Evolutionary conservation across 2,329 filamentous ascomycete genomes (phyloP), one percentile per base, ranked within the genome.

Genomic region (Penicillium sp.): DNA sequence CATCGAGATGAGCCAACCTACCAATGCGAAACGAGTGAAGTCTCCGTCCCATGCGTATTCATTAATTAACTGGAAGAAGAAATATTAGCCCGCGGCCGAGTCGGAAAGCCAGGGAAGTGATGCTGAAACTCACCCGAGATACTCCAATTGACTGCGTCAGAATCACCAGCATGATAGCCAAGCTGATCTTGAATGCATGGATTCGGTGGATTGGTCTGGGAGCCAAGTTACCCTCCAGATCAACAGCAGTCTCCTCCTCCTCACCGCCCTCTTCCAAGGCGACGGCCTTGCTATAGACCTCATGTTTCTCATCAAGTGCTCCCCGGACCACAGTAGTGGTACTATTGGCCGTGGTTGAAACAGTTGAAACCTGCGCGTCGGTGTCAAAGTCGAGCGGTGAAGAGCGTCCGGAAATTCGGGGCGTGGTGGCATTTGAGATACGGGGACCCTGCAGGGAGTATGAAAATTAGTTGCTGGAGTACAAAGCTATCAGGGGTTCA

Each of bases 241-340:
- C 54, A 2, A 49, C 20, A 1, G 48, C 47, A 4, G 18, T 31
- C 4, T 54, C 50, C 7, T 53, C 50, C 4, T 56, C 50, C 7
- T 38, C 50, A 1, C 27, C 8, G 20, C 47, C 51, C 27, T 56
- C 51, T 42, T 56, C 54, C 35, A 56, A 31, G 10, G 54, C 54
- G 13, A 56, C 47, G 11, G 54, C 54, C 31, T 48, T 53, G 44
- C 54, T 56, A 20, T 56, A 56, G 5, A 56, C n/a, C 10, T 44
- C 54, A 20, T 56, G 54, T 25, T 56, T 56, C 41, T 56, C 54
- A 28, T 56, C 54, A 6, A 56, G 50, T n/a, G 54, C 54, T 33
- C 54, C 54, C 16, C 54, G 54, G 4, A 56, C 45, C 1, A 35
- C 38, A 5, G n/a, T 13, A n/a, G 18, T 14, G 8, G 20, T 35